phyloP scores from a whole-genome alignment of 2,329 filamentous ascomycete genomes.

The Fonsecaea multimorphosa region DNA sequence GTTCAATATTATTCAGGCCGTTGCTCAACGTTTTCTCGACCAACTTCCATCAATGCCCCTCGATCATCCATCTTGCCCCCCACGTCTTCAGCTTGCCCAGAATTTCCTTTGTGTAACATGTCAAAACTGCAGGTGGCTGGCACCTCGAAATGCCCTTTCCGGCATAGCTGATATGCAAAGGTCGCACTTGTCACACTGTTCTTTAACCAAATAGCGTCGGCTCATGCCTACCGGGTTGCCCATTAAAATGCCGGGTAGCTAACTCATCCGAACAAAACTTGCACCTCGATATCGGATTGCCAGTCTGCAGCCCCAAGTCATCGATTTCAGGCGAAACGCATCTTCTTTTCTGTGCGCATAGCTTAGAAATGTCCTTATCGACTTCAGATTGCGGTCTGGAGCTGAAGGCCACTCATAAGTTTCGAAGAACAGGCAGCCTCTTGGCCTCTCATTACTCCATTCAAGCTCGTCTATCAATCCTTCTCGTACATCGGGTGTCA shows the following conservation, averaged over 20 bases:
- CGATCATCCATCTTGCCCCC: neutral
- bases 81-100: constrained; percentile 13
- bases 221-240: neutral
- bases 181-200: neutral
- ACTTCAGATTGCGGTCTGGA: neutral
- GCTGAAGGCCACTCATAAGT: neutral
- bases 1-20: neutral
- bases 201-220: neutral
- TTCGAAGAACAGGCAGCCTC: neutral
- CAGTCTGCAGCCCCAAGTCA: neutral
- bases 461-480: neutral
- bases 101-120: constrained; percentile 18
- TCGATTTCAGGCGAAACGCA: neutral
- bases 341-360: neutral
- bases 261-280: neutral
- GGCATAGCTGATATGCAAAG: neutral
- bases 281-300: neutral
- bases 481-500: neutral
- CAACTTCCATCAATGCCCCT: neutral
- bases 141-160: neutral
- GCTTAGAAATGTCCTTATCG: neutral
- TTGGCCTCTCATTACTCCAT: neutral
- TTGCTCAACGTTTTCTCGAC: neutral
- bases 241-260: neutral
- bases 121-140: constrained; percentile 18